Evolutionary conservation across 2,329 filamentous ascomycete genomes (phyloP).

Genomic region (Cercospora beticola): DNA sequence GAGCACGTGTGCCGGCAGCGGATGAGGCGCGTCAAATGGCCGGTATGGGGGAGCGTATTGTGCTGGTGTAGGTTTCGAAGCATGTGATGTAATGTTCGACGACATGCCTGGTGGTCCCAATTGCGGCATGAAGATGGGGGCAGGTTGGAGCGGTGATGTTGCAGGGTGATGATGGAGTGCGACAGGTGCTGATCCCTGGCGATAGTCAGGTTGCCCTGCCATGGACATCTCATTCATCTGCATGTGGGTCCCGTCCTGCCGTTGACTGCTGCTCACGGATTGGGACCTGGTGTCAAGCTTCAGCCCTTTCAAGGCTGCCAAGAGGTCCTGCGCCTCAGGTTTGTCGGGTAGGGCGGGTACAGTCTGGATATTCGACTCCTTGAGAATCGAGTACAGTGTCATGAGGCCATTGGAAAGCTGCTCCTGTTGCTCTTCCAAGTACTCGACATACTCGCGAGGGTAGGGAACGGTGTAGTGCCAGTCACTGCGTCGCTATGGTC

Average conservation of each 20-base stretch:
- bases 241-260: conserved; percentile 2
- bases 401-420: conserved; percentile 23
- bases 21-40: conserved; percentile 8
- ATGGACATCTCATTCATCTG: conserved; percentile 6
- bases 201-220: neutral
- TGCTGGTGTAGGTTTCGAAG: conserved; percentile 1
- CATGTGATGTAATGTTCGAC: neutral
- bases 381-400: conserved; percentile 25
- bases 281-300: conserved; percentile 11
- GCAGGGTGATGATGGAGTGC: conserved; percentile 10
- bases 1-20: conserved; percentile 4
- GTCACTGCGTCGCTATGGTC: conserved; percentile 13
- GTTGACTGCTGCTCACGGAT: neutral
- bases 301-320: conserved; percentile 18
- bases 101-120: neutral
- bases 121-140: conserved; percentile 12
- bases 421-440: conserved; percentile 27
- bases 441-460: conserved; percentile 27
- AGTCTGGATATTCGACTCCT: conserved; percentile 26
- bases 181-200: conserved; percentile 2
- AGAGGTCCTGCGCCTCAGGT: conserved; percentile 24
- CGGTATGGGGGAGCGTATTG: conserved; percentile 12
- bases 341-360: conserved; percentile 23
- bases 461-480: conserved; percentile 28
- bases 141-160: conserved; percentile 13